A percentile compares a stretch with the other conserved stretches of the same genome.
Conservation (phyloP, 2,329 filamentous ascomycete species). For the Aspergillus eucalypticola region DNA sequence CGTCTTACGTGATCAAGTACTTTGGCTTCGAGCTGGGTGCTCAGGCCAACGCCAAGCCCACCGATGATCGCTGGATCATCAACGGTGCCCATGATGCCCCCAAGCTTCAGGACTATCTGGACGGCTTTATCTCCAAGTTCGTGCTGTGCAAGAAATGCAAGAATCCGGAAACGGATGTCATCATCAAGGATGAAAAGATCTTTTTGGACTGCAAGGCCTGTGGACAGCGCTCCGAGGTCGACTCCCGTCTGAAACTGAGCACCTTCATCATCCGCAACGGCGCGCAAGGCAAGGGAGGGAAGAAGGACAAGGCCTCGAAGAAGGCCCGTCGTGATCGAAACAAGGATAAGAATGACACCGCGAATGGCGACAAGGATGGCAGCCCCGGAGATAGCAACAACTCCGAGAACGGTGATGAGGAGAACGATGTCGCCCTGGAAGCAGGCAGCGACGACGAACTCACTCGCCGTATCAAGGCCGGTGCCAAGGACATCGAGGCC, state of each 20-base stretch:
- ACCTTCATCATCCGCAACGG: constrained; percentile 97
- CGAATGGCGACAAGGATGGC: constrained; percentile 59
- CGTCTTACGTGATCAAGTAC: constrained; percentile 97
- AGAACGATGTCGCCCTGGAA: constrained; percentile 66
- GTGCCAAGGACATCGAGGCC: constrained; percentile 71
- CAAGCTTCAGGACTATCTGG: constrained; percentile 97
- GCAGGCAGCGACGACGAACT: constrained; percentile 90
- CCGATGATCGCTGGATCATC: constrained; percentile 99
- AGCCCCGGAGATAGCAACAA: constrained; percentile 68
- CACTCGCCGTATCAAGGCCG: constrained; percentile 69
- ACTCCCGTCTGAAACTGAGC: constrained; percentile 91
- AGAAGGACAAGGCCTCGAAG: constrained; percentile 96
- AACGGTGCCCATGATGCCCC: constrained; percentile 93
- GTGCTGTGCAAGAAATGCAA: constrained; percentile 99
- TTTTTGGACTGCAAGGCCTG: constrained; percentile 98
- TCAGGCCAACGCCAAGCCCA: constrained; percentile 96
- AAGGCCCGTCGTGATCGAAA: constrained; percentile 78
- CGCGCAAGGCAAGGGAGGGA: constrained; percentile 76
- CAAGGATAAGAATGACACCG: constrained; percentile 66
- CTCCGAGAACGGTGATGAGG: constrained; percentile 61
- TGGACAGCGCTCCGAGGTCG: constrained; percentile 87
- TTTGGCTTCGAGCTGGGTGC: constrained; percentile 98
- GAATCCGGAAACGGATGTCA: constrained; percentile 96
- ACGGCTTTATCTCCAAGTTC: constrained; percentile 97
- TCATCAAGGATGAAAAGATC: constrained; percentile 91